Conservation (phyloP, 192 early-diverging fungal species). For the Coemansia sp. region DNA sequence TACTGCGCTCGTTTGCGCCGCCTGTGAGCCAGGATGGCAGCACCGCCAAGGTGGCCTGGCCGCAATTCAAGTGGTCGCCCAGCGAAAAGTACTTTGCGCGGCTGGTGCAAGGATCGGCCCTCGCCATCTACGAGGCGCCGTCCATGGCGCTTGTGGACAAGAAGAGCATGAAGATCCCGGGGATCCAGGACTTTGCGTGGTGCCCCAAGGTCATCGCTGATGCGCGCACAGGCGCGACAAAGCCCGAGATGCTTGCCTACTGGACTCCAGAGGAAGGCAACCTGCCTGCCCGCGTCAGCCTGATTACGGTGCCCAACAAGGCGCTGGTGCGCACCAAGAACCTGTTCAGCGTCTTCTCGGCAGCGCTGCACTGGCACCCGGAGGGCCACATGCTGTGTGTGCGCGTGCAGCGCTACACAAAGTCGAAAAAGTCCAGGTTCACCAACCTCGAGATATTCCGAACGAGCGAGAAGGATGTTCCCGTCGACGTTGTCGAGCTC, state of each 20-base stretch:
- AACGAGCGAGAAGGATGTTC: conserved; percentile 86
- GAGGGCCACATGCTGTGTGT: conserved; percentile 90
- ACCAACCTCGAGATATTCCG: conserved; percentile 97
- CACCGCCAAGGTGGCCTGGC: conserved; percentile 72
- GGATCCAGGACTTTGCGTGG: conserved; percentile 80
- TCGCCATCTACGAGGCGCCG: conserved; percentile 93
- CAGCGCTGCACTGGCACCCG: conserved; percentile 90
- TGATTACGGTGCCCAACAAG: conserved; percentile 80
- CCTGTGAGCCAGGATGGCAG: conserved; percentile 58
- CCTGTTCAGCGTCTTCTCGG: conserved; percentile 91
- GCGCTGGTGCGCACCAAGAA: conserved; percentile 95
- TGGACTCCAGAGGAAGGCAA: conserved; percentile 97
- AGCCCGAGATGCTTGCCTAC: conserved; percentile 80
- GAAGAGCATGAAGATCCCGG: conserved; percentile 87
- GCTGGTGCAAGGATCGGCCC: conserved; percentile 69
- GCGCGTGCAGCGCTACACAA: conserved; percentile 86
- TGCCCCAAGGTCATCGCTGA: conserved; percentile 57
- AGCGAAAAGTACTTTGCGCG: conserved; percentile 95
- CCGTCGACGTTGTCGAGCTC: conserved; percentile 96
- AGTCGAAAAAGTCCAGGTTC: conserved; percentile 87
- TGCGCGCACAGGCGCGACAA: conserved; percentile 25
- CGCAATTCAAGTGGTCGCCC: conserved; percentile 94
- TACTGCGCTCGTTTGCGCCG: conserved; percentile 85
- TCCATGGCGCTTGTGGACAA: conserved; percentile 91
- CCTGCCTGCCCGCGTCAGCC: conserved; percentile 95